Evolutionary conservation across 2,329 filamentous ascomycete genomes (phyloP), one percentile per base, ranked within the genome.

Genomic region (Aspergillus amoenus): DNA sequence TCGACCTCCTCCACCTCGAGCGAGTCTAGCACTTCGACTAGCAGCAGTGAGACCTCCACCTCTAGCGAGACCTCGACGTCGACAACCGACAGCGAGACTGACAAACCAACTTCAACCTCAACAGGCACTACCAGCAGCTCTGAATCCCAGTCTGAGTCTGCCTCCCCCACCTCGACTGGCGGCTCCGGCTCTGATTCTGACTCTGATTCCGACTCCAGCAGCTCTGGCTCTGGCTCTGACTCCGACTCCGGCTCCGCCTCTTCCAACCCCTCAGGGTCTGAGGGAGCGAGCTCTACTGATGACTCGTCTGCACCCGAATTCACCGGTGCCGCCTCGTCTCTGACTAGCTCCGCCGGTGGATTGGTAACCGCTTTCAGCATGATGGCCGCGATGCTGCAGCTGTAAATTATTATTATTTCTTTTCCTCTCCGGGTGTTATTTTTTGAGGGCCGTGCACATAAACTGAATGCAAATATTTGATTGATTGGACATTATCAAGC

Each of bases 301-400:
- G 51, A 47, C 6, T 24, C 42, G 22, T 61, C 63, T 30, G 57
- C 56, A 21, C 63, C 57, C 46, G 39, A 66, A 9, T 62, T 56
- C 49, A 53, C 57, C 15, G 61, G 59, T 30, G 68, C 62, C 37
- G 64, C 67, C 44, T 62, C 55, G 53, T 62, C 66, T 56, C 24
- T 69, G 17, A 60, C 56, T 18, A 62, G 63, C 21, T 56, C 70
- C 12, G 62, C 63, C 48, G 46, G 68, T 52, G 64, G 62, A 48
- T 58, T 59, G 9, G 17, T 59, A 40, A 48, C 59, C 15, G n/a
- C 59, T 27, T 17, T 64, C n/a, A 60, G 59, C 47, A 44, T 72
- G 56, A 42, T 71, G 41, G 58, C 65, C 46, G 67, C 68, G 40
- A 62, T 72, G 62, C 49, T 73, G 44, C 68, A 70, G 62, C 59